Evolutionary conservation across 352 stramenopile genomes (phyloP).

Genomic region (Globisporangium viniferum): DNA sequence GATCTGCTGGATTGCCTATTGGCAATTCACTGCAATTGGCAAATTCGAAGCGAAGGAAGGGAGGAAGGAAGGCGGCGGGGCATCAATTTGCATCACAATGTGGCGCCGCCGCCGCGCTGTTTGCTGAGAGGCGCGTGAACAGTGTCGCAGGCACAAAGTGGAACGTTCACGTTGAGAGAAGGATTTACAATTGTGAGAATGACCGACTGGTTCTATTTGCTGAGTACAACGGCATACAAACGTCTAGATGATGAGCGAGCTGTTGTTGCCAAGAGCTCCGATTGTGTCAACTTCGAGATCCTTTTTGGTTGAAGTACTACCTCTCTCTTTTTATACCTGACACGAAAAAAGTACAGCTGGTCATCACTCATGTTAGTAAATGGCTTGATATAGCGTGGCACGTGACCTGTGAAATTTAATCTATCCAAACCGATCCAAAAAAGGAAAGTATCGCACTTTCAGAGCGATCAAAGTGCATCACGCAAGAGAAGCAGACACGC

Average conservation of each 20-base stretch:
- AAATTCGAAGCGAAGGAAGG: background rate
- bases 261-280: background rate
- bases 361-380: background rate
- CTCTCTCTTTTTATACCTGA: background rate
- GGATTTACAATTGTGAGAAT: background rate
- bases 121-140: background rate
- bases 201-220: background rate
- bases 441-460: background rate
- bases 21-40: background rate
- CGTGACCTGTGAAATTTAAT: background rate
- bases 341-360: background rate
- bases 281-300: background rate
- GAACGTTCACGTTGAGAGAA: background rate
- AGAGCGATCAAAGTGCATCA: conserved; percentile 7
- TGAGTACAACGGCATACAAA: background rate
- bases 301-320: background rate
- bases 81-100: conserved; percentile 12
- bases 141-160: conserved; percentile 4
- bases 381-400: background rate
- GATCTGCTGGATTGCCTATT: background rate
- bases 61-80: background rate
- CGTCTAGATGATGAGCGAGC: background rate
- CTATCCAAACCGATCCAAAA: conserved; percentile 2
- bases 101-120: background rate
- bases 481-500: background rate